These are phyloP conservation scores for Escovopsis sp. DNA, from an alignment of 2,329 filamentous ascomycete genomes.

Conservation along the genomic window DNA sequence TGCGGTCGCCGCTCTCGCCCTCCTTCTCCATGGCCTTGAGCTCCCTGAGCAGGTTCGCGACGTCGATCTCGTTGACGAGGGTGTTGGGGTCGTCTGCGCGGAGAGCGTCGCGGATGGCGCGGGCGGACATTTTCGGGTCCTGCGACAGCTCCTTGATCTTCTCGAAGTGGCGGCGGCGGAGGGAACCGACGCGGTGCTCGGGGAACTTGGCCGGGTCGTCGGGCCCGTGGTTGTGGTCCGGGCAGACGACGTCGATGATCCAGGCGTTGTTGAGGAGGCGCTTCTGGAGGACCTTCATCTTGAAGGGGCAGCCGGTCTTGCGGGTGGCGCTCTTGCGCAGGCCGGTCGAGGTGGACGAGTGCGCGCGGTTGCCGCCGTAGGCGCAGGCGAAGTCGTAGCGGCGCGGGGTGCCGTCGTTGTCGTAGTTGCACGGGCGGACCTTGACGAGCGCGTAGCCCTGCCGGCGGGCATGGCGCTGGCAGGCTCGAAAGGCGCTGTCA, in stretches of 20 bases:
- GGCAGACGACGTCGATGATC: background rate
- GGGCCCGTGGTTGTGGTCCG: background rate
- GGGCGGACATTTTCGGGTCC: background rate
- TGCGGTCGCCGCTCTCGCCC: background rate
- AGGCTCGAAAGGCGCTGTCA: constrained; percentile 1
- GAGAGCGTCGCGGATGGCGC: background rate
- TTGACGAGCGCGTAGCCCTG: constrained; percentile 3
- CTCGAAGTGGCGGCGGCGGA: background rate
- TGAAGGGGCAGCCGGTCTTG: constrained; percentile 3
- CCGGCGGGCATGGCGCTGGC: background rate
- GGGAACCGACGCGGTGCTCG: background rate
- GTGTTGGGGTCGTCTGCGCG: background rate
- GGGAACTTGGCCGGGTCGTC: constrained; percentile 1
- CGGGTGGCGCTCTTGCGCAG: background rate
- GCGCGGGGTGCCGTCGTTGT: background rate
- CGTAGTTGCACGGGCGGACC: background rate
- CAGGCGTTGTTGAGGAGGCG: background rate
- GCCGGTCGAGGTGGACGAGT: background rate
- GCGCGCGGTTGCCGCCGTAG: background rate
- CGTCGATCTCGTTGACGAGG: background rate
- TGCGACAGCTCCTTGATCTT: constrained; percentile 1
- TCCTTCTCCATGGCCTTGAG: background rate
- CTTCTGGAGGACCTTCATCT: constrained; percentile 4
- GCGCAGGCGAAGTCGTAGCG: constrained; percentile 3
- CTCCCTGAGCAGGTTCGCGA: background rate